These are phyloP conservation scores for Podila clonocystis DNA, from an alignment of 192 early-diverging fungal species.

Conservation along the genomic window DNA sequence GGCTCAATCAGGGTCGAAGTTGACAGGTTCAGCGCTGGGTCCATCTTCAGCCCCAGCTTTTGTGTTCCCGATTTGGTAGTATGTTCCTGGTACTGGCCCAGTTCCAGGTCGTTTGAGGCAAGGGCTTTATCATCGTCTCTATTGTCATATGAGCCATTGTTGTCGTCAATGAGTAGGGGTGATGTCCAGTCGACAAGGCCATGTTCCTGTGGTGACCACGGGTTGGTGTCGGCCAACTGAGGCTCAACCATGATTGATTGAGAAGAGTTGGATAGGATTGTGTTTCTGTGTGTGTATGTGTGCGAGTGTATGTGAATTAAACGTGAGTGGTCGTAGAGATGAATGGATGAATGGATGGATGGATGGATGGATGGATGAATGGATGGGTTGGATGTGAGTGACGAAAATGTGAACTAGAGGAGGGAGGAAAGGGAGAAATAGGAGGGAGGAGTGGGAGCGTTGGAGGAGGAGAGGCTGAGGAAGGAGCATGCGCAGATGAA, in stretches of 20 bases:
- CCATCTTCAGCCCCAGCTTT: conserved; percentile 29
- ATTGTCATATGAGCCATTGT: too few species aligned
- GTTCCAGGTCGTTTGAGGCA: not conserved
- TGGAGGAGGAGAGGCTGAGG: not conserved
- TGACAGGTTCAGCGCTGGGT: conserved; percentile 37
- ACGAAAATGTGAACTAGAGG: not conserved
- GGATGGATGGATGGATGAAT: too few species aligned
- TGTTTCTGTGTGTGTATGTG: not conserved
- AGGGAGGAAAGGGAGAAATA: not conserved
- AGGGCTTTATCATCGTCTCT: too few species aligned
- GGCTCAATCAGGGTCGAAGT: conserved; percentile 21
- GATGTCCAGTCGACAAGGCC: not conserved
- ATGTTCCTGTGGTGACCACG: conserved; percentile 21
- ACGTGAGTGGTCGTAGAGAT: not conserved
- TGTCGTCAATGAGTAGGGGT: too few species aligned
- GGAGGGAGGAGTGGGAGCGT: not conserved
- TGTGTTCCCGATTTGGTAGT: conserved; percentile 23
- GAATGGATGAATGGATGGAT: too few species aligned
- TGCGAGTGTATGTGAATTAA: not conserved
- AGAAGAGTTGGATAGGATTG: too few species aligned
- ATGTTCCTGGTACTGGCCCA: conserved; percentile 11
- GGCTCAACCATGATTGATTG: not conserved
- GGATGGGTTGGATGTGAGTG: too few species aligned
- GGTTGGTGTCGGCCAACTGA: conserved; percentile 36
- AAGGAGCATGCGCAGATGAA: not conserved